Evolutionary conservation across 169 alveolate species (phyloP), one percentile per base, ranked within the genome.

Genomic region (Plasmodium cynomolgi): DNA sequence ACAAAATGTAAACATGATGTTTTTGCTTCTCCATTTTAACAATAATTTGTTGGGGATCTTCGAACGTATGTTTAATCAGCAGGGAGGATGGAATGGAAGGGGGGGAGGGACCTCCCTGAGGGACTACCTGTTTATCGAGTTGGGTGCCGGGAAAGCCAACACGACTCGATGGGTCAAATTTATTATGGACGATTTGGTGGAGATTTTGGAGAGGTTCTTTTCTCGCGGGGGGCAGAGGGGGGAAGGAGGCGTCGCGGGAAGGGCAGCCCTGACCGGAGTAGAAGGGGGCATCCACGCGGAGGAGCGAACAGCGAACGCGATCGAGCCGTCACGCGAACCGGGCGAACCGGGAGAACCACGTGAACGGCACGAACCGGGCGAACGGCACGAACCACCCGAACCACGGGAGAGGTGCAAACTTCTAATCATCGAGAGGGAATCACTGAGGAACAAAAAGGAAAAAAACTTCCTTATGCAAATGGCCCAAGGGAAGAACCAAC

Each of bases 111-210:
- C 6, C 29, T 29, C 47, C 44, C 33, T 34, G 13, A 31, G 26
- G 41, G 37, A 74, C 8, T 56, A 54, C 29, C 33, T 88, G 31
- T 88, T 88, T 88, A 56, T 88, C 3, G 94, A 88, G 41, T 58
- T 77, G 20, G 94, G 94, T 9, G 88, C 88, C 0, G 94, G 94
- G 5, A 88, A 88, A 39, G 94, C 83, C n/a, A 79, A 62, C 44
- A 88, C 94, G 50, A 58, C 94, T 1, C 11, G 94, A 31, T 88
- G 94, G 94, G 73, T 88, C n/a, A 77, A 88, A 37, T 88, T 88
- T 79, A 56, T 79, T 88, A 88, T 88, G 94, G 81, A 88, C 44
- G 74, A 79, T 2, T 54, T 88, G 20, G 33, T 26, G 1, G 90
- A 56, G 5, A 71, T 84, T 37, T 71, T 84, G 56, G 34, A 56